Percentiles rank a stretch among this genome's conserved stretches.
Conservation (phyloP, 805 yeast genomes). For the Candida ulmi region DNA sequence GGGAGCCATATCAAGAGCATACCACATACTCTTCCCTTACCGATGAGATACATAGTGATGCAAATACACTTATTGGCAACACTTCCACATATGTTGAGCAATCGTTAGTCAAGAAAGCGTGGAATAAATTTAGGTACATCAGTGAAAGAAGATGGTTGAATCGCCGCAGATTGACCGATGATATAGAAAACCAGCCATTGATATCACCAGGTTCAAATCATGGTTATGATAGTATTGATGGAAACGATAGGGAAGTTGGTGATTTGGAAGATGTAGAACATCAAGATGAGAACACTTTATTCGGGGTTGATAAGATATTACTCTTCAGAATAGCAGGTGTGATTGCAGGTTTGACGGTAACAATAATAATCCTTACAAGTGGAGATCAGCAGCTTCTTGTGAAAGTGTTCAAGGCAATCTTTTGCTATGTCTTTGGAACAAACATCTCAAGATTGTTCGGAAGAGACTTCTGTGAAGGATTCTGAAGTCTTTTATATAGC, state of each 20-base stretch:
- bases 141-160: background rate
- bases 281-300: background rate
- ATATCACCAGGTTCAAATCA: background rate
- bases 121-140: background rate
- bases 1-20: background rate
- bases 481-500: background rate
- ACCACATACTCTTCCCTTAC: background rate
- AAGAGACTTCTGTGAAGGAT: constrained; percentile 12
- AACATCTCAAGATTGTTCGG: constrained; percentile 11
- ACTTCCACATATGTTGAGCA: too few relatives aligned
- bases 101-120: background rate
- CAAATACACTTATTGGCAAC: too few relatives aligned
- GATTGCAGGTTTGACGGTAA: constrained; percentile 2
- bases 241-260: background rate
- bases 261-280: background rate
- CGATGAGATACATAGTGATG: too few relatives aligned
- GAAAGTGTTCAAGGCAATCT: constrained; percentile 10
- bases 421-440: constrained; percentile 17
- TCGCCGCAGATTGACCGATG: background rate
- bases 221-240: background rate
- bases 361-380: constrained; percentile 7
- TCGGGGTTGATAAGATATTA: background rate
- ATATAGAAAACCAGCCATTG: constrained; percentile 15
- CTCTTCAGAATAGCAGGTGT: constrained; percentile 3
- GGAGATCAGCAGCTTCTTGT: constrained; percentile 16